A percentile compares a stretch with the other conserved stretches of the same genome.
These are phyloP conservation scores for Mycosarcoma maydis DNA, from an alignment of 1,284 basidiomycete species.

Conservation along the genomic window DNA sequence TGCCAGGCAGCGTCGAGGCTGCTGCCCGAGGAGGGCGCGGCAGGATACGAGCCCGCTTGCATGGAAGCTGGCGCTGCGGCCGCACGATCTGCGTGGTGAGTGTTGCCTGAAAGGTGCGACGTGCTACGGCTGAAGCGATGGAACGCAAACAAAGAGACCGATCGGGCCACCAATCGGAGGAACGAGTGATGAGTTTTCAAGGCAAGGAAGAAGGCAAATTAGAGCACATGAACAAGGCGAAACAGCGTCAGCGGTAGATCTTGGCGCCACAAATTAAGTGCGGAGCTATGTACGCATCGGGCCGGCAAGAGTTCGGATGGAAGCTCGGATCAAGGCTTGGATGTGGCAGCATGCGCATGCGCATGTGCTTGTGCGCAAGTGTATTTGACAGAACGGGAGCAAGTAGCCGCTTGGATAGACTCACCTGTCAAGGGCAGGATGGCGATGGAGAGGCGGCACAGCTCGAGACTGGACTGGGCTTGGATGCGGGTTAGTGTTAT, in stretches of 20 bases:
- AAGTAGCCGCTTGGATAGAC: background rate
- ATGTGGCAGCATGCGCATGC: no score
- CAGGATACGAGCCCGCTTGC: conserved; percentile 1
- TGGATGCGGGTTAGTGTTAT: conserved; percentile 22
- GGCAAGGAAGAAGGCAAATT: background rate
- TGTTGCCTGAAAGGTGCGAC: conserved; percentile 1
- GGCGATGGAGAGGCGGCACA: conserved; percentile 2
- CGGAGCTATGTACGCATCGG: background rate
- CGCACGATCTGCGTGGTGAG: background rate
- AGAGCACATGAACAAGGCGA: no score
- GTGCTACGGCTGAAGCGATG: conserved; percentile 1
- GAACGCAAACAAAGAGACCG: no score
- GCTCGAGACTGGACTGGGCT: background rate
- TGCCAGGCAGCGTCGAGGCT: conserved; percentile 38
- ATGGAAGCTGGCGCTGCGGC: conserved; percentile 1
- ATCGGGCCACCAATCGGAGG: background rate
- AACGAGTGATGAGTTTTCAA: background rate
- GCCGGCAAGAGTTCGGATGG: background rate
- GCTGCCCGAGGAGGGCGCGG: conserved; percentile 17
- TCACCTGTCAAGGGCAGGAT: conserved; percentile 16
- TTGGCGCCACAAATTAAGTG: no score
- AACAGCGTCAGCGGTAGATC: no score
- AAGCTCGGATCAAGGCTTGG: background rate
- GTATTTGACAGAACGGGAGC: background rate
- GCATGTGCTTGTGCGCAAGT: no score